Percentiles rank a stretch among this genome's conserved stretches.
Conservation (phyloP, 2,329 filamentous ascomycete genomes). For the Paecilomyces sp. region DNA sequence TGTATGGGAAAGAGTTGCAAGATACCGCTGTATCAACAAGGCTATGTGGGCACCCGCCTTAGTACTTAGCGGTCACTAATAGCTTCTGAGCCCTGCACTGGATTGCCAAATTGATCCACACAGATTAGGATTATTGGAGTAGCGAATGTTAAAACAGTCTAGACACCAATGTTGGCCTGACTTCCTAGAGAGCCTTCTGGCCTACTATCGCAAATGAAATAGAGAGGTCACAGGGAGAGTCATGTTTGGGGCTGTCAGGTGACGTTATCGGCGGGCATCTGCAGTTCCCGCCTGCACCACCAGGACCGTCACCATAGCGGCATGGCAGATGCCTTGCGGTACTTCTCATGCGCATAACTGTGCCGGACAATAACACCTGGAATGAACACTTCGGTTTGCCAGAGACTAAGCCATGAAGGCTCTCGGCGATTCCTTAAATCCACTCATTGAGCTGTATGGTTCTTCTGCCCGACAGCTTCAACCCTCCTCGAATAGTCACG, state of each 20-base stretch:
- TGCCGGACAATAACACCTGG: background rate
- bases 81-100: background rate
- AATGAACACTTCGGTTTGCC: background rate
- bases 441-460: background rate
- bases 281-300: slow-evolving; percentile 13
- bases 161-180: background rate
- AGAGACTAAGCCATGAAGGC: background rate
- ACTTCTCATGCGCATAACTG: background rate
- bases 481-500: background rate
- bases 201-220: background rate
- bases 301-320: background rate
- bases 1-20: background rate
- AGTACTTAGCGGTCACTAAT: background rate
- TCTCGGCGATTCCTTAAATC: background rate
- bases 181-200: background rate
- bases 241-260: background rate
- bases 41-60: background rate
- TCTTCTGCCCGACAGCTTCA: slow-evolving; percentile 1
- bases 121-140: background rate
- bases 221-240: background rate
- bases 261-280: slow-evolving; percentile 8
- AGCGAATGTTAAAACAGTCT: background rate
- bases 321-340: background rate
- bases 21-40: background rate
- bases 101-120: background rate